phyloP scores from a whole-genome alignment of 2,329 filamentous ascomycete species.

The Cytospora mali region DNA sequence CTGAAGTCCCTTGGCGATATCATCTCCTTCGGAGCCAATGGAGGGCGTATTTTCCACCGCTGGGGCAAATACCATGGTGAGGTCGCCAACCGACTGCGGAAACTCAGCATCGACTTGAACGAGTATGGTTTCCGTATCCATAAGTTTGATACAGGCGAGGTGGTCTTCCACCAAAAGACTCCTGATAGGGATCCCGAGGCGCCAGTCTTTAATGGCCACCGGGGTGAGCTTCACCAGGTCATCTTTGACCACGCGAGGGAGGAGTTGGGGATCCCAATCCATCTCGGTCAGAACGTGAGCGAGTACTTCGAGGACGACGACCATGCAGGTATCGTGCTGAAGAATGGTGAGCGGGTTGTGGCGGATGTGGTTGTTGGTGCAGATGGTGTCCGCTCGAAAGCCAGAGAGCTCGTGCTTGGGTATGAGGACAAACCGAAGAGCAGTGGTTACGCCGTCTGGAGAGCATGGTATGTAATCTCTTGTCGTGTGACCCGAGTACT shows the following conservation, averaged over 20 bases:
- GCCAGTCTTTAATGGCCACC: slow-evolving; percentile 62
- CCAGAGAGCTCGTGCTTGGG: slow-evolving; percentile 52
- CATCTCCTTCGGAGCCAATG: slow-evolving; percentile 64
- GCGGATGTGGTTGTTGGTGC: slow-evolving; percentile 57
- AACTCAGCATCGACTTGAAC: slow-evolving; percentile 54
- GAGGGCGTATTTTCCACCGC: slow-evolving; percentile 61
- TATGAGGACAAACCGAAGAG: slow-evolving; percentile 55
- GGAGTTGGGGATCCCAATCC: slow-evolving; percentile 57
- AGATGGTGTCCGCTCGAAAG: slow-evolving; percentile 58
- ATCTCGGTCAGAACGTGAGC: slow-evolving; percentile 52
- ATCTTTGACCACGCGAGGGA: slow-evolving; percentile 60
- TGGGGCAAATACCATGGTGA: slow-evolving; percentile 51
- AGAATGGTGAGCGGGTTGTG: slow-evolving; percentile 47
- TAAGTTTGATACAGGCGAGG: slow-evolving; percentile 62
- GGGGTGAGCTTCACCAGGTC: slow-evolving; percentile 62
- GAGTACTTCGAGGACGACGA: slow-evolving; percentile 58
- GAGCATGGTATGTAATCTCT: slow-evolving; percentile 50
- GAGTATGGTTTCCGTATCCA: slow-evolving; percentile 63
- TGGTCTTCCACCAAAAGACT: slow-evolving; percentile 58
- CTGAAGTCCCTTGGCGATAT: slow-evolving; percentile 64
- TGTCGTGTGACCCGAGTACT: too few species aligned
- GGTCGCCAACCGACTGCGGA: slow-evolving; percentile 49
- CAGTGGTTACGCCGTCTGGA: slow-evolving; percentile 55
- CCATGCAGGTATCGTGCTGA: slow-evolving; percentile 54
- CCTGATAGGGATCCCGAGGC: slow-evolving; percentile 48